A percentile compares a stretch with the other conserved stretches of the same genome.
phyloP scores from a whole-genome alignment of 2,329 filamentous ascomycete genomes.

The Fusarium sororula region DNA sequence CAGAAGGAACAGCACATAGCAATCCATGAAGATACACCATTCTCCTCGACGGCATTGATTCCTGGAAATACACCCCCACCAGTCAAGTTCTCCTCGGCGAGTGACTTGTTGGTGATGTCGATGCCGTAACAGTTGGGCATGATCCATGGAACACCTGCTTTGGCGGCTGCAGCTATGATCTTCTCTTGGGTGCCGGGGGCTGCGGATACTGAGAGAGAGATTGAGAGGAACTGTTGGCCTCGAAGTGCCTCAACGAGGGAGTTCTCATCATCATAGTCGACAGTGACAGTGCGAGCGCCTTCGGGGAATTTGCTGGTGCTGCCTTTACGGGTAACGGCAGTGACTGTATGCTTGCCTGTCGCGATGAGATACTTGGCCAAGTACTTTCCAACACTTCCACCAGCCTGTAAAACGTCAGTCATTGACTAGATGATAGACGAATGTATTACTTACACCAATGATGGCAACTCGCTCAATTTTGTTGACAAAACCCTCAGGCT shows the following conservation, averaged over 20 bases:
- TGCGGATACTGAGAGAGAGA: conserved; percentile 58
- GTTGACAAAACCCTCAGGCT: conserved; percentile 52
- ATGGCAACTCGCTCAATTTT: conserved; percentile 56
- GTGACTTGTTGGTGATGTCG: conserved; percentile 50
- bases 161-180: conserved; percentile 63
- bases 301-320: conserved; percentile 54
- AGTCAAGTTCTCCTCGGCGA: conserved; percentile 49
- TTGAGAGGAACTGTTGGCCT: conserved; percentile 66
- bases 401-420: conserved; percentile 47
- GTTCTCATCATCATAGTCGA: conserved; percentile 56
- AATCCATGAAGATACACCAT: conserved; percentile 55
- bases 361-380: conserved; percentile 54
- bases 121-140: conserved; percentile 62
- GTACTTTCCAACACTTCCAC: conserved; percentile 52
- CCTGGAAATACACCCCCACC: conserved; percentile 36
- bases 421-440: neutral
- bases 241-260: conserved; percentile 59
- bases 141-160: conserved; percentile 63
- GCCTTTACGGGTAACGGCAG: conserved; percentile 57
- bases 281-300: conserved; percentile 51
- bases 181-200: conserved; percentile 57
- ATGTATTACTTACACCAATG: conserved; percentile 53
- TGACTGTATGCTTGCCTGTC: conserved; percentile 60
- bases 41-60: conserved; percentile 51
- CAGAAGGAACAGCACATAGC: conserved; percentile 64